Evolutionary conservation across 2,329 filamentous ascomycete genomes (phyloP), one percentile per base, ranked within the genome.

Genomic region (Byssothecium circinans): DNA sequence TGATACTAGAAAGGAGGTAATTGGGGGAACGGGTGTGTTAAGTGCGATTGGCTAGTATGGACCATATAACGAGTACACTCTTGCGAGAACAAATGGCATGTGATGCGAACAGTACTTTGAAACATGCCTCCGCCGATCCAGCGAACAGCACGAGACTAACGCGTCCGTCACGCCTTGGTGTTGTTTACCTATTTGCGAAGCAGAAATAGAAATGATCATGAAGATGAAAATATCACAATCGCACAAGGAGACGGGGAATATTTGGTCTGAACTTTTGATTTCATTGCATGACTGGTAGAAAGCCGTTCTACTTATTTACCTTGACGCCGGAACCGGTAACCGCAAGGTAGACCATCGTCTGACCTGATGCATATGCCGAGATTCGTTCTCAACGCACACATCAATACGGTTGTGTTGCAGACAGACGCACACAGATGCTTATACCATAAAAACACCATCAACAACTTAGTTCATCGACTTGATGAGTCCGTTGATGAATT

Each of bases 401-500:
- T n/a, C 20, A 25, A n/a, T 7, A 18, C 35, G 17, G 33, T 18
- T 38, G 30, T 23, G 14, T 25, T 43, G 23, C 30, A 53, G 29
- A 32, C 29, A 32, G 29, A 25, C 12, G 20, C 20, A 19, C 22
- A 14, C 20, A 39, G 20, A 56, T 58, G 61, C 49, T 62, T 54
- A 62, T 59, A 57, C 60, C 64, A 57, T 51, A 62, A 57, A 58
- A 52, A 37, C 45, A 47, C 50, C 47, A 55, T 40, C 48, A 50
- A 49, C 35, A 52, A 49, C 57, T 60, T 95, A 99, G 87, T 97
- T 97, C 94, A 97, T 99, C 82, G 95, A 90, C 79, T 89, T 86
- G 81, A 99, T 87, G 72, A 97, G 86, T 70, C 77, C 82, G 81
- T 96, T 97, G 86, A 99, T 96, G 82, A 92, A 87, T 72, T 96